These are phyloP conservation scores for Corchorus capsularis DNA, from an alignment of 345 rosid species.

Conservation along the genomic window DNA sequence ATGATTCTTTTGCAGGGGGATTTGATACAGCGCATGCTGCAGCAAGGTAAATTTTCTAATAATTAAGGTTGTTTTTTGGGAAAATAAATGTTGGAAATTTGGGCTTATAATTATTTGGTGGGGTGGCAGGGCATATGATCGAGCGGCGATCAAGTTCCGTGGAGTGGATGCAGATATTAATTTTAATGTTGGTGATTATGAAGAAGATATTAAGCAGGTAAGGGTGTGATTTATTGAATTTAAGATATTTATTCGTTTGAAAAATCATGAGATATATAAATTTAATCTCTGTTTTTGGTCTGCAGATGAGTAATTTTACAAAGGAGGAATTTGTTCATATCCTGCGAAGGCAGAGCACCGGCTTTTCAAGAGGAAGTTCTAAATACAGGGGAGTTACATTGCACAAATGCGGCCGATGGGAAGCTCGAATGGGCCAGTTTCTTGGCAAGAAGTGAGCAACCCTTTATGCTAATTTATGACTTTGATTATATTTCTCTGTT, in stretches of 20 bases:
- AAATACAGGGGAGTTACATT: constrained; percentile 73
- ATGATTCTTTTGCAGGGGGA: constrained; percentile 52
- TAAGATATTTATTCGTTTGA: not conserved
- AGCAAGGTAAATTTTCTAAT: constrained; percentile 55
- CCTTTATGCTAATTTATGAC: not conserved
- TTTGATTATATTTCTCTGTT: not conserved
- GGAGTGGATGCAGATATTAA: constrained; percentile 86
- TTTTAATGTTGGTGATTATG: constrained; percentile 60
- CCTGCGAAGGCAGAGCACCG: constrained; percentile 77
- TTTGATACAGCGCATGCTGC: constrained; percentile 91
- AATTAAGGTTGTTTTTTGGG: not conserved
- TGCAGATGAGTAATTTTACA: constrained; percentile 57
- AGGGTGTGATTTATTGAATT: not conserved
- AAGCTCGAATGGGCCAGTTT: constrained; percentile 82
- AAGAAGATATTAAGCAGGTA: constrained; percentile 73
- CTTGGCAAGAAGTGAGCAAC: constrained; percentile 71
- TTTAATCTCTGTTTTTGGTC: not conserved
- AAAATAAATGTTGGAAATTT: not conserved
- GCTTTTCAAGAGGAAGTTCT: constrained; percentile 73
- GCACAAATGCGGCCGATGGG: constrained; percentile 82
- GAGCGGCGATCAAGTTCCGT: constrained; percentile 84
- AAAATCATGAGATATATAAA: not conserved
- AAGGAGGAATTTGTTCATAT: constrained; percentile 81
- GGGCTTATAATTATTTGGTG: not conserved
- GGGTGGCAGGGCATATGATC: constrained; percentile 70